Conservation (phyloP, 495 filamentous ascomycete species). For the Cercophora samala region DNA sequence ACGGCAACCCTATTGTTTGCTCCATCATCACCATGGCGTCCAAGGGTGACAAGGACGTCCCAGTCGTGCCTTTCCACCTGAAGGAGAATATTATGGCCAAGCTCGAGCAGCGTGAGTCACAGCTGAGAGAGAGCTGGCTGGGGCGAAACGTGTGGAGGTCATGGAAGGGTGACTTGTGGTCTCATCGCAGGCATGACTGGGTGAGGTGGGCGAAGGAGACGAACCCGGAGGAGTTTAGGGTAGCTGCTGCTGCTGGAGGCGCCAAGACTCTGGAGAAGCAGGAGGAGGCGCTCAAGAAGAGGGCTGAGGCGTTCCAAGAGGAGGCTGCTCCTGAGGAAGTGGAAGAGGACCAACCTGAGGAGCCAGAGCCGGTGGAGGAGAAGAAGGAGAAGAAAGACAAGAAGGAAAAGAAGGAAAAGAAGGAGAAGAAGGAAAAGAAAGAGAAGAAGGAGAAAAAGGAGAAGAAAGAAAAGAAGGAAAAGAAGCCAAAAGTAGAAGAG, state of each 20-base stretch:
- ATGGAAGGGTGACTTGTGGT: slow-evolving; percentile 84
- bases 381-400: slow-evolving; percentile 15
- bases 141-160: slow-evolving; percentile 86
- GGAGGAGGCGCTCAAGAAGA: background rate
- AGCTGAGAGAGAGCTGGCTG: slow-evolving; percentile 67
- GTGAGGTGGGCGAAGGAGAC: slow-evolving; percentile 60
- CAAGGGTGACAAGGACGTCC: slow-evolving; percentile 35
- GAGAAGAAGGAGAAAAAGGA: slow-evolving; percentile 1
- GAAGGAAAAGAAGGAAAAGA: slow-evolving; percentile 8
- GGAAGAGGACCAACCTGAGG: slow-evolving; percentile 22
- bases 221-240: slow-evolving; percentile 32
- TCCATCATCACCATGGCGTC: slow-evolving; percentile 64
- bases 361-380: slow-evolving; percentile 20
- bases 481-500: slow-evolving; percentile 11
- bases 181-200: slow-evolving; percentile 64
- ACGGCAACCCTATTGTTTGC: slow-evolving; percentile 77
- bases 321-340: slow-evolving; percentile 8
- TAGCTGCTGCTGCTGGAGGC: slow-evolving; percentile 24
- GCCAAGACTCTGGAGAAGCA: slow-evolving; percentile 1
- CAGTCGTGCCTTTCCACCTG: slow-evolving; percentile 49
- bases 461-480: slow-evolving; percentile 16
- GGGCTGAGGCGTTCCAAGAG: slow-evolving; percentile 25
- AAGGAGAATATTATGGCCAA: slow-evolving; percentile 49
- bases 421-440: slow-evolving; percentile 2
- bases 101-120: slow-evolving; percentile 52